phyloP scores from a whole-genome alignment of 1,284 basidiomycete species.

The Trichosporon sp. region DNA sequence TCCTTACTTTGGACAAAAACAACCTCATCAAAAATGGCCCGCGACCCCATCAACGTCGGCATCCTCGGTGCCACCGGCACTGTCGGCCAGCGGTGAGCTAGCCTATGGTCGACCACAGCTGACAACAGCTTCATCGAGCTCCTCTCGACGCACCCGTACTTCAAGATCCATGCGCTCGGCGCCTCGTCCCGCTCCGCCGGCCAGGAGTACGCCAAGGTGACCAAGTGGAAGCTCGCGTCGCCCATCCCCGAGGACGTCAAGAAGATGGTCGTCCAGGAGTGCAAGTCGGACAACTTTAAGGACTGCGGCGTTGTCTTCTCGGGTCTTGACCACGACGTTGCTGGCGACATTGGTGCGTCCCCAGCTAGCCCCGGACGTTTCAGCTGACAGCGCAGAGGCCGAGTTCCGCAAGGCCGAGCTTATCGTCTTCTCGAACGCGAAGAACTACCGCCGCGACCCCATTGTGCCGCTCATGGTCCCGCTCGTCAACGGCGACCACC shows the following conservation, averaged over 20 bases:
- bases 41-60: slow-evolving; percentile 69
- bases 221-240: slow-evolving; percentile 84
- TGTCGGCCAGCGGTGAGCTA: slow-evolving; percentile 69
- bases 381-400: slow-evolving; percentile 58
- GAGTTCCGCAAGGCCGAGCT: slow-evolving; percentile 84
- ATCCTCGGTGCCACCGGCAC: slow-evolving; percentile 95
- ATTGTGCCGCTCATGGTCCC: slow-evolving; percentile 96
- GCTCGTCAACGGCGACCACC: slow-evolving; percentile 85
- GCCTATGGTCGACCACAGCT: neutral
- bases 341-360: slow-evolving; percentile 81
- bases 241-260: slow-evolving; percentile 68
- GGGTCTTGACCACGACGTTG: slow-evolving; percentile 88
- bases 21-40: slow-evolving; percentile 17
- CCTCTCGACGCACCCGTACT: slow-evolving; percentile 85
- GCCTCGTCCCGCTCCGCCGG: slow-evolving; percentile 86
- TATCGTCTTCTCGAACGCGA: slow-evolving; percentile 96
- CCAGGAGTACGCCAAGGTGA: slow-evolving; percentile 71
- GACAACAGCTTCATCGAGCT: slow-evolving; percentile 70
- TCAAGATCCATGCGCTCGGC: slow-evolving; percentile 78
- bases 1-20: neutral
- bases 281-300: slow-evolving; percentile 69
- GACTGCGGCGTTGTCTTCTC: slow-evolving; percentile 90
- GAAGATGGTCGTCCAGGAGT: slow-evolving; percentile 72
- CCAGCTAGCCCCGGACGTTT: too few species aligned
- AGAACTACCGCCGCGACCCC: slow-evolving; percentile 90